A percentile compares a stretch with the other conserved stretches of the same genome.
Evolutionary conservation across 164 flowering plant species (phyloP).

Genomic region (Macadamia integrifolia): DNA sequence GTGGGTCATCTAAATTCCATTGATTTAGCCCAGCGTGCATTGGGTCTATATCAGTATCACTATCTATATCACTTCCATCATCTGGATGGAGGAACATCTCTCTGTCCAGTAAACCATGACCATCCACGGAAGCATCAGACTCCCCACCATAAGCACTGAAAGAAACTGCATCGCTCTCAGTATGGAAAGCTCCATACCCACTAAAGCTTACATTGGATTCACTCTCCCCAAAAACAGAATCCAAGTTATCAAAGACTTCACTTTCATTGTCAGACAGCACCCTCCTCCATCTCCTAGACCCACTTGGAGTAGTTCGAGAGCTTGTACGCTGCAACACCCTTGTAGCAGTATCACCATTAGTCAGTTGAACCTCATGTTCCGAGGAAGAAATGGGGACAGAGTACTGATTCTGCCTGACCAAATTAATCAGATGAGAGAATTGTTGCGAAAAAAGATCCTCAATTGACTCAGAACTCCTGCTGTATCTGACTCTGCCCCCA

Average conservation of each 20-base stretch:
- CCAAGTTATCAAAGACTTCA: slow-evolving; percentile 50
- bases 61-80: slow-evolving; percentile 40
- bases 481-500: slow-evolving; percentile 42
- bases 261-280: slow-evolving; percentile 71
- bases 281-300: slow-evolving; percentile 68
- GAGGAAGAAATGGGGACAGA: slow-evolving; percentile 9
- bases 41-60: slow-evolving; percentile 89
- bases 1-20: slow-evolving; percentile 66
- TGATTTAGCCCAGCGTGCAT: slow-evolving; percentile 70
- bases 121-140: slow-evolving; percentile 73
- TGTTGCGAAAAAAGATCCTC: slow-evolving; percentile 65
- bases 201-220: slow-evolving; percentile 64
- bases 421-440: slow-evolving; percentile 47
- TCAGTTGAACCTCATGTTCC: slow-evolving; percentile 31
- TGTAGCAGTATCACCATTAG: slow-evolving; percentile 28
- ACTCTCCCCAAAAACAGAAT: slow-evolving; percentile 67
- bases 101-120: slow-evolving; percentile 39
- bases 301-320: slow-evolving; percentile 56
- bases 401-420: slow-evolving; percentile 46
- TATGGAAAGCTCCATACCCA: slow-evolving; percentile 39
- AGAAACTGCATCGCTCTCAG: slow-evolving; percentile 62
- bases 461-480: slow-evolving; percentile 56
- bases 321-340: slow-evolving; percentile 34
- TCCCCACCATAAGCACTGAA: slow-evolving; percentile 62
- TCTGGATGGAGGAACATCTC: slow-evolving; percentile 40